Evolutionary conservation across 2,329 filamentous ascomycete genomes (phyloP).

Genomic region (Dactylellina leptospora): DNA sequence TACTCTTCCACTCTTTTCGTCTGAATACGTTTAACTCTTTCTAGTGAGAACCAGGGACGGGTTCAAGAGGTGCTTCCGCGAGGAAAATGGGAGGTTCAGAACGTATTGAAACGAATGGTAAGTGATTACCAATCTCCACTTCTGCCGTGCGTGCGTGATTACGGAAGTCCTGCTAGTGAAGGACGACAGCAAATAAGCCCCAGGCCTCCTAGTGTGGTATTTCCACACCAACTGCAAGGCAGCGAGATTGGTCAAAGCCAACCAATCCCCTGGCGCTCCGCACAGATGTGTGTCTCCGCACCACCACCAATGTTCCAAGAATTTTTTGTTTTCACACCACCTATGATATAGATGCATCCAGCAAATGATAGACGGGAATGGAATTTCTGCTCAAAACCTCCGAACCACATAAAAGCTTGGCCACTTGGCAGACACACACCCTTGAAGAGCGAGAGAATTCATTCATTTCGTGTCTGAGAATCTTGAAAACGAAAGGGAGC

Average conservation of each 20-base stretch:
- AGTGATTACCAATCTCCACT: conserved; percentile 47
- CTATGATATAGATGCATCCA: conserved; percentile 19
- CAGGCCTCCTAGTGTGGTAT: conserved; percentile 2
- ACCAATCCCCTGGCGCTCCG: conserved; percentile 32
- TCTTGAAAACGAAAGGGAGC: neutral
- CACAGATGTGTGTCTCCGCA: conserved; percentile 39
- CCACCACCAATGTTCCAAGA: conserved; percentile 6
- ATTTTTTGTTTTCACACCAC: conserved; percentile 12
- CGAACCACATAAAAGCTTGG: conserved; percentile 28
- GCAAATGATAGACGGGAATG: conserved; percentile 19
- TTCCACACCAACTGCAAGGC: conserved; percentile 9
- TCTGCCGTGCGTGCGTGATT: conserved; percentile 39
- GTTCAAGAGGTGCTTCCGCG: too few relatives aligned
- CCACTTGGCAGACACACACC: conserved; percentile 5
- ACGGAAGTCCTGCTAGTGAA: conserved; percentile 8
- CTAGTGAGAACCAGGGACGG: too few relatives aligned
- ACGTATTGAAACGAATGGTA: neutral
- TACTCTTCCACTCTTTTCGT: neutral
- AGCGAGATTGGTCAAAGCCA: conserved; percentile 10
- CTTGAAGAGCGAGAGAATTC: too few relatives aligned
- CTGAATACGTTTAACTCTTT: too few relatives aligned
- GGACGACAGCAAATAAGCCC: neutral
- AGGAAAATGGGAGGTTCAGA: too few relatives aligned
- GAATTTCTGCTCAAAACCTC: conserved; percentile 30
- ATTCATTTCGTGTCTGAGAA: neutral